A percentile compares a stretch with the other conserved stretches of the same genome.
Evolutionary conservation across 352 stramenopile genomes (phyloP).

Genomic region (Chrysophaeum taylorii): DNA sequence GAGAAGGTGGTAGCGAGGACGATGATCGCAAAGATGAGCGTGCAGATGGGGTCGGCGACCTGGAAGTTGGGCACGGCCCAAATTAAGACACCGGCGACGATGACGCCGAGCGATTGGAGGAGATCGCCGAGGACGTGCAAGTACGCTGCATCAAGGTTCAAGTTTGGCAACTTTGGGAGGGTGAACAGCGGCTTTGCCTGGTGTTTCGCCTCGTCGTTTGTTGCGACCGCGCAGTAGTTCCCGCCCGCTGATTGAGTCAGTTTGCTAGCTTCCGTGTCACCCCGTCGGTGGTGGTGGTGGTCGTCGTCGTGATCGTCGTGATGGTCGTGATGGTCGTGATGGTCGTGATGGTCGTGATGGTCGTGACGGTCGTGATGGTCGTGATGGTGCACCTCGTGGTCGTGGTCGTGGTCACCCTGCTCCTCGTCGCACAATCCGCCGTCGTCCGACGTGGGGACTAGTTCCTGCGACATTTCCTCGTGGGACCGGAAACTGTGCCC

Average conservation of each 20-base stretch:
- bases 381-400: conserved; percentile 50
- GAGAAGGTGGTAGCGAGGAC: conserved; percentile 80
- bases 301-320: conserved; percentile 29
- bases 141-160: conserved; percentile 90
- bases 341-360: conserved; percentile 14
- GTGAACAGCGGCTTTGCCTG: conserved; percentile 48
- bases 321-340: conserved; percentile 19
- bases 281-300: conserved; percentile 35
- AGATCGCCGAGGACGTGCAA: conserved; percentile 94
- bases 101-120: conserved; percentile 87
- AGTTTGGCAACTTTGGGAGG: no score
- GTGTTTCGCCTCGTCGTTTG: conserved; percentile 9
- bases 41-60: conserved; percentile 90
- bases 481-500: conserved; percentile 29
- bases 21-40: conserved; percentile 89
- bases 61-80: conserved; percentile 90
- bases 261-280: conserved; percentile 32
- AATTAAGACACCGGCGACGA: conserved; percentile 85
- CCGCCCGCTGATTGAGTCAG: conserved; percentile 25
- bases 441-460: no score
- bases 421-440: no score
- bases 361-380: conserved; percentile 42
- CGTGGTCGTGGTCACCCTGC: conserved; percentile 54
- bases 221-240: conserved; percentile 14
- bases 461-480: conserved; percentile 29